phyloP scores from a whole-genome alignment of 2,329 filamentous ascomycete genomes.

The Fusarium humuli region DNA sequence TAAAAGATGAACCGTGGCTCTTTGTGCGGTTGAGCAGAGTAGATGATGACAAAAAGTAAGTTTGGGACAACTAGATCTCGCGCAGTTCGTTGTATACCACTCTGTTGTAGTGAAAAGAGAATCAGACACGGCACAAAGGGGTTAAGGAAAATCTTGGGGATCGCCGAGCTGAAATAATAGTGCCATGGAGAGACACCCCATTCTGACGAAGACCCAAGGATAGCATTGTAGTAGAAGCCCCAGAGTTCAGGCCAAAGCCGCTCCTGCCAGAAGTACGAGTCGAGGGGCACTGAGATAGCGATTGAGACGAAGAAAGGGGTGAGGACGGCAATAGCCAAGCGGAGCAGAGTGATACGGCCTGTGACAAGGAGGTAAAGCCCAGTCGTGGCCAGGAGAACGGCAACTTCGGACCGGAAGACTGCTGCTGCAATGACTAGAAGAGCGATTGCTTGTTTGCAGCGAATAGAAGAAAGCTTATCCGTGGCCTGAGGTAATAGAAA shows the following conservation, averaged over 20 bases:
- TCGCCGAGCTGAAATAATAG: constrained; percentile 84
- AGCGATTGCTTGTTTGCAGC: constrained; percentile 74
- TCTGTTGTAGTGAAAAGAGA: constrained; percentile 62
- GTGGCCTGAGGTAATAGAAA: constrained; percentile 55
- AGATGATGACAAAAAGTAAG: constrained; percentile 79
- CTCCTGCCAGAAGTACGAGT: constrained; percentile 95
- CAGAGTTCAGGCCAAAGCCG: constrained; percentile 89
- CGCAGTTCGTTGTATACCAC: constrained; percentile 58
- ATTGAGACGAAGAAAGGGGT: constrained; percentile 75
- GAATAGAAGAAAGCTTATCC: constrained; percentile 49
- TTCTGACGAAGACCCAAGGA: constrained; percentile 82
- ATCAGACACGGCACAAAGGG: constrained; percentile 72
- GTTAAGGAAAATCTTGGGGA: constrained; percentile 87
- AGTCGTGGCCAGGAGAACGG: constrained; percentile 78
- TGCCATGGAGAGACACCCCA: constrained; percentile 91
- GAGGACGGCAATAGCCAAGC: constrained; percentile 74
- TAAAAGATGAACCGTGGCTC: constrained; percentile 97
- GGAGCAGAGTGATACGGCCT: constrained; percentile 62
- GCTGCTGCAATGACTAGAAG: constrained; percentile 83
- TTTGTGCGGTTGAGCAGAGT: constrained; percentile 93
- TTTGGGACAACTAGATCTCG: constrained; percentile 71
- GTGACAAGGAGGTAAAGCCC: constrained; percentile 72
- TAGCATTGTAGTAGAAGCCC: constrained; percentile 91
- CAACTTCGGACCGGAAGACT: constrained; percentile 90
- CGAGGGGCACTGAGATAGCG: constrained; percentile 76